Percentiles rank a stretch among this genome's conserved stretches.
These are phyloP conservation scores for Aspergillus amoenus DNA, from an alignment of 2,329 filamentous ascomycete genomes.

Conservation along the genomic window DNA sequence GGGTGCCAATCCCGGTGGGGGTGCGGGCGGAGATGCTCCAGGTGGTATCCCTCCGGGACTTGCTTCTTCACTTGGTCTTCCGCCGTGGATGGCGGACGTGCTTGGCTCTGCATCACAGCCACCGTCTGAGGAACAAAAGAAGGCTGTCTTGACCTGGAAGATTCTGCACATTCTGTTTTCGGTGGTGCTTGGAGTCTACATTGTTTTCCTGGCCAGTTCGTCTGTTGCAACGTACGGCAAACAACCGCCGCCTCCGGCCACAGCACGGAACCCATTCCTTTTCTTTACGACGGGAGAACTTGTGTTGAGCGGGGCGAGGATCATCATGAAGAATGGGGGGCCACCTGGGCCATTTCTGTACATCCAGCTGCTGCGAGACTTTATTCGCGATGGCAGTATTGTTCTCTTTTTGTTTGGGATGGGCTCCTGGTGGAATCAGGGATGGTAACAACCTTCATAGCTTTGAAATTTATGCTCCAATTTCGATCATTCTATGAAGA, in stretches of 20 bases:
- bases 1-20: background rate
- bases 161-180: constrained; percentile 60
- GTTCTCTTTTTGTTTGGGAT: constrained; percentile 47
- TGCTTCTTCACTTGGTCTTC: constrained; percentile 45
- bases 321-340: constrained; percentile 30
- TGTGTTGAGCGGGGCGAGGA: constrained; percentile 39
- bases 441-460: constrained; percentile 24
- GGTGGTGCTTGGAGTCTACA: constrained; percentile 56
- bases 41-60: constrained; percentile 22
- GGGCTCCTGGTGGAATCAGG: constrained; percentile 41
- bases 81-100: constrained; percentile 40
- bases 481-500: background rate
- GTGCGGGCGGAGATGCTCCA: background rate
- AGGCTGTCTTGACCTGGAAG: constrained; percentile 51
- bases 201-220: constrained; percentile 36
- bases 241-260: constrained; percentile 45
- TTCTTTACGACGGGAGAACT: constrained; percentile 50
- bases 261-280: constrained; percentile 45
- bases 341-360: constrained; percentile 31
- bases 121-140: constrained; percentile 37
- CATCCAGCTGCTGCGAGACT: constrained; percentile 39
- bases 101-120: constrained; percentile 39
- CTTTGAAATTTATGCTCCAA: background rate
- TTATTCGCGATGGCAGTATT: constrained; percentile 45
- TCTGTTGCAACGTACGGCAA: constrained; percentile 40